Conservation (phyloP, 2,329 filamentous ascomycete genomes). For the Phaeoacremonium minimum region DNA sequence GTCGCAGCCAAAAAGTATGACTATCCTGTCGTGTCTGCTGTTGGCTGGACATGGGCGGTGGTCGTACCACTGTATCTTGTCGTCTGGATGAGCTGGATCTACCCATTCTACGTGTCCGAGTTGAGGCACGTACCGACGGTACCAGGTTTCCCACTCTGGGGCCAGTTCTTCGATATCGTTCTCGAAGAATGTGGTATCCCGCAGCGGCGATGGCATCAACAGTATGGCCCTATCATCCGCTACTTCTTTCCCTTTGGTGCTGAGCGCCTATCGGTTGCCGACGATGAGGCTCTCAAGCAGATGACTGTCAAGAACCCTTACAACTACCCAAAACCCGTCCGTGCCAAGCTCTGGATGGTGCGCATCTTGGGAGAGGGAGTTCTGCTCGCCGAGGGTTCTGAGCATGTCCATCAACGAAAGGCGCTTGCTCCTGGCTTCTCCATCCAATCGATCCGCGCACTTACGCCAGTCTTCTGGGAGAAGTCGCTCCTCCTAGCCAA, state of each 20-base stretch:
- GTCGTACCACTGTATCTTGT: constrained; percentile 21
- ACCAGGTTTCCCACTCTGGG: constrained; percentile 33
- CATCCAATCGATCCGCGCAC: constrained; percentile 28
- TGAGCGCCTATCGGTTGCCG: constrained; percentile 36
- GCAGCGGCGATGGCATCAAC: constrained; percentile 34
- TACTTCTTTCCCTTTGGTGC: constrained; percentile 41
- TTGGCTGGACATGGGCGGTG: constrained; percentile 11
- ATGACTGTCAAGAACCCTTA: constrained; percentile 37
- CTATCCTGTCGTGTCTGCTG: constrained; percentile 12
- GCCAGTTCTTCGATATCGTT: constrained; percentile 36
- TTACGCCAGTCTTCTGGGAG: constrained; percentile 33
- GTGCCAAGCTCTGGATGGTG: constrained; percentile 34
- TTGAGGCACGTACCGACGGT: constrained; percentile 37
- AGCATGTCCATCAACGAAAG: constrained; percentile 35
- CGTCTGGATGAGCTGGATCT: constrained; percentile 30
- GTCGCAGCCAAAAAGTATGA: constrained; percentile 16
- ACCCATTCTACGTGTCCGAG: constrained; percentile 35
- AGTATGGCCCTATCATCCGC: constrained; percentile 34
- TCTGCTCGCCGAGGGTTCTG: constrained; percentile 33
- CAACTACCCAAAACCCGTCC: constrained; percentile 30
- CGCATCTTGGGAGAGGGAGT: constrained; percentile 37
- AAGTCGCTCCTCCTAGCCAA: constrained; percentile 36
- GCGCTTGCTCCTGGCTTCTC: constrained; percentile 31
- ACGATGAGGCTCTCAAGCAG: constrained; percentile 36
- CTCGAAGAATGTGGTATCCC: constrained; percentile 33